phyloP scores from a whole-genome alignment of 805 yeast genomes.

The Yamadazyma akitaensis region DNA sequence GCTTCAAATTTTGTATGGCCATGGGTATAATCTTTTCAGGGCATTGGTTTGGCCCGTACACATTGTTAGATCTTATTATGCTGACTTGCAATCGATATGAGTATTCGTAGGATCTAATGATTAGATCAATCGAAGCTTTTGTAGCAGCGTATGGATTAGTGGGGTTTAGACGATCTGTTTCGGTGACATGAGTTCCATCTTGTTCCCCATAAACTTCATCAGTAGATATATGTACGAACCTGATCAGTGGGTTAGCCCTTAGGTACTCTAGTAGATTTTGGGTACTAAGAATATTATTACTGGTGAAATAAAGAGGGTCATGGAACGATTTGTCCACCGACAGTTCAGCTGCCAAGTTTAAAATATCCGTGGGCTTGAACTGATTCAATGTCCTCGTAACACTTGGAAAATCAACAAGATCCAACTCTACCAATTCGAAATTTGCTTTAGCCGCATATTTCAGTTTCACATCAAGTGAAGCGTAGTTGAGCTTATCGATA shows the following conservation, averaged over 20 bases:
- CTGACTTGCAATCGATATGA: conserved; percentile 42
- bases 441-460: conserved; percentile 10
- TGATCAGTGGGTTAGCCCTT: conserved; percentile 14
- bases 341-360: conserved; percentile 55
- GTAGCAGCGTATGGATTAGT: conserved; percentile 58
- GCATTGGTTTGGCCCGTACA: conserved; percentile 52
- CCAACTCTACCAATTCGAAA: conserved; percentile 28
- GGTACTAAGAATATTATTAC: conserved; percentile 45
- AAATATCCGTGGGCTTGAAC: conserved; percentile 24
- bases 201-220: conserved; percentile 60
- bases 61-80: conserved; percentile 48
- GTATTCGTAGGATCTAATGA: conserved; percentile 42
- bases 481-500: conserved; percentile 47
- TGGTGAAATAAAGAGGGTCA: conserved; percentile 41
- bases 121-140: conserved; percentile 52
- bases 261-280: conserved; percentile 45
- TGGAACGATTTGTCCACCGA: conserved; percentile 51
- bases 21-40: conserved; percentile 51
- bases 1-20: conserved; percentile 20
- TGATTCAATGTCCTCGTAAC: conserved; percentile 17
- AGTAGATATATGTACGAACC: conserved; percentile 50
- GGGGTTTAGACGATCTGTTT: conserved; percentile 40
- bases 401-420: conserved; percentile 28
- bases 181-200: conserved; percentile 23
- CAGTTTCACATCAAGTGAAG: conserved; percentile 31